A percentile compares a stretch with the other conserved stretches of the same genome.
phyloP scores from a whole-genome alignment of 2,329 filamentous ascomycete species.

The Aphanoascus verrucosus region DNA sequence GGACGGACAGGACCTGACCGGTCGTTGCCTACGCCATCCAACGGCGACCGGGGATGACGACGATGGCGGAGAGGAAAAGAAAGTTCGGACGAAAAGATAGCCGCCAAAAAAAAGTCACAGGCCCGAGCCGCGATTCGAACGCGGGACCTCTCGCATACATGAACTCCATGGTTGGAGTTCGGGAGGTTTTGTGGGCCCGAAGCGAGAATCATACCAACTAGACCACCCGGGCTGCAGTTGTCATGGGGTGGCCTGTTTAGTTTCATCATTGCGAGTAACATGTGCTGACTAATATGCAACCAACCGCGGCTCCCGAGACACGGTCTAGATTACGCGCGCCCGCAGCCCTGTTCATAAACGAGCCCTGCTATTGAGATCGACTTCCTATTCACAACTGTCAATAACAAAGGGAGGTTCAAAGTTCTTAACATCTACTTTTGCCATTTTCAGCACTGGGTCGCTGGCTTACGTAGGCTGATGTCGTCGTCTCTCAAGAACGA shows the following conservation, averaged over 20 bases:
- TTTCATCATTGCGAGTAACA: too few species aligned
- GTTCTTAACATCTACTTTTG: too few species aligned
- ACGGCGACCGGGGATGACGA: too few species aligned
- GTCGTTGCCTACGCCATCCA: too few species aligned
- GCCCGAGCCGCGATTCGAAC: conserved; percentile 15
- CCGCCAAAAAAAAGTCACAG: neutral
- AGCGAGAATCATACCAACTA: conserved; percentile 16
- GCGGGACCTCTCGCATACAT: conserved; percentile 14
- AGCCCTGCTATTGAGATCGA: neutral
- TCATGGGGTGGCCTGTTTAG: too few species aligned
- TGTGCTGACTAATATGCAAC: too few species aligned
- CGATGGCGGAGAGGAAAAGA: too few species aligned
- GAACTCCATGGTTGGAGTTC: conserved; percentile 12
- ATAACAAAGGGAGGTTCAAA: neutral
- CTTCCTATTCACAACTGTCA: neutral
- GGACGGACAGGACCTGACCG: too few species aligned
- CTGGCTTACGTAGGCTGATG: too few species aligned
- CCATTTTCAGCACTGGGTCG: too few species aligned
- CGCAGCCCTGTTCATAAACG: neutral
- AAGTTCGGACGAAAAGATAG: neutral
- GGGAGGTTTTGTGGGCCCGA: conserved; percentile 11
- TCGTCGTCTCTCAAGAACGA: too few species aligned
- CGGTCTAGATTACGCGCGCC: neutral
- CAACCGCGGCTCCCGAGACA: too few species aligned
- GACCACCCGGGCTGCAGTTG: conserved; percentile 12